Conservation (phyloP, 179 eudicot species). For the Dionaea muscipula region DNA sequence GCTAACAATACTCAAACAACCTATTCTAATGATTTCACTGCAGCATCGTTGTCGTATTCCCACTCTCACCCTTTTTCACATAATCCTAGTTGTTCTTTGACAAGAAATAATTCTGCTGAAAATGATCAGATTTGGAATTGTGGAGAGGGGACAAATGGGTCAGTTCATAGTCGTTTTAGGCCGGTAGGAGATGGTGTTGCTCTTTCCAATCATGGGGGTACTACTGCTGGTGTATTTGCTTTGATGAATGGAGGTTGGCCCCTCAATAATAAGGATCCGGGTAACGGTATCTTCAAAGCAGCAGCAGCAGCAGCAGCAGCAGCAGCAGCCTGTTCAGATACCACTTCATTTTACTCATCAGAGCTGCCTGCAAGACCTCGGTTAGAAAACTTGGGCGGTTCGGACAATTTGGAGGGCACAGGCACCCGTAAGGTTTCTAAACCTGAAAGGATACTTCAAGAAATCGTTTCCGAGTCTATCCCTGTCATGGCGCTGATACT, state of each 20-base stretch:
- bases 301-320: too few relatives aligned
- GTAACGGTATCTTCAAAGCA: slow-evolving; percentile 31
- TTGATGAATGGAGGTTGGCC: slow-evolving; percentile 29
- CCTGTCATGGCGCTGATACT: slow-evolving; percentile 45
- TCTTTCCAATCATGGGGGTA: slow-evolving; percentile 38
- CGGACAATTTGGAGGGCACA: slow-evolving; percentile 32
- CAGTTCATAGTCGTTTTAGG: slow-evolving; percentile 83
- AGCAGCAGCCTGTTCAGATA: slow-evolving; percentile 59
- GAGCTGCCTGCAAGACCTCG: slow-evolving; percentile 64
- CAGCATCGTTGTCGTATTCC: slow-evolving; percentile 51
- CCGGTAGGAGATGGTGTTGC: slow-evolving; percentile 62
- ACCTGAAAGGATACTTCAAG: slow-evolving; percentile 47
- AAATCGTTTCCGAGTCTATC: slow-evolving; percentile 43
- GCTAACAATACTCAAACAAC: slow-evolving; percentile 39
- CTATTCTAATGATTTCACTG: slow-evolving; percentile 60
- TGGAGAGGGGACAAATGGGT: slow-evolving; percentile 86
- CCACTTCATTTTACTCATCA: slow-evolving; percentile 51
- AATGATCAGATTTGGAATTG: slow-evolving; percentile 64
- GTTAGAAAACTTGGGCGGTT: slow-evolving; percentile 27
- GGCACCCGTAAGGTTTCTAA: slow-evolving; percentile 27
- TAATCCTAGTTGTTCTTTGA: slow-evolving; percentile 80
- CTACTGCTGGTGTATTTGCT: slow-evolving; percentile 30
- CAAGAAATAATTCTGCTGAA: slow-evolving; percentile 56
- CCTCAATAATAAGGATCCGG: slow-evolving; percentile 33
- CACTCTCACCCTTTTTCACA: slow-evolving; percentile 60